Evolutionary conservation across 164 flowering plant genomes (phyloP).

Genomic region (Tetrastigma voinierianum): DNA sequence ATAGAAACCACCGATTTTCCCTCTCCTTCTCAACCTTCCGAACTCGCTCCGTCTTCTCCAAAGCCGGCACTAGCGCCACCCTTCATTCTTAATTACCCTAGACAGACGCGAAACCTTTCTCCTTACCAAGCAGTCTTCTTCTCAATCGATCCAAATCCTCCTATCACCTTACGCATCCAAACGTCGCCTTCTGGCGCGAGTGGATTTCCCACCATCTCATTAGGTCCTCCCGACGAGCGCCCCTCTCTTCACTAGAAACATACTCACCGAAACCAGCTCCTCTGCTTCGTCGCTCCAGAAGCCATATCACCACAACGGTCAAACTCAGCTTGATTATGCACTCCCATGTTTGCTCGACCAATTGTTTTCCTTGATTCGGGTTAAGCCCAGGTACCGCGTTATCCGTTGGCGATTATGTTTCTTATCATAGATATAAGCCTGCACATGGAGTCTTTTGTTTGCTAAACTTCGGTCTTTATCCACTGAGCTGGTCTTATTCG

Average conservation of each 20-base stretch:
- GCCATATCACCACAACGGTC: neutral
- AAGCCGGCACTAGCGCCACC: neutral
- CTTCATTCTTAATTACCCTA: neutral
- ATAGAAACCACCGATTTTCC: no score
- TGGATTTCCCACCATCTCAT: no score
- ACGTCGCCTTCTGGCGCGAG: no score
- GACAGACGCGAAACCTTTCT: no score
- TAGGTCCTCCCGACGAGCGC: no score
- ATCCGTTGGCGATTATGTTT: neutral
- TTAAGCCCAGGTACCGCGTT: neutral
- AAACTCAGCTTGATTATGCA: no score
- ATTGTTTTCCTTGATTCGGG: neutral
- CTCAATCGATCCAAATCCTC: neutral
- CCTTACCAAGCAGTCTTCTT: no score
- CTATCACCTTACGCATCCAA: no score
- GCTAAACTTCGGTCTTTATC: neutral
- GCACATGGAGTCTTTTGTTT: neutral
- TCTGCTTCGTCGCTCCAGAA: neutral
- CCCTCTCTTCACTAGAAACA: neutral
- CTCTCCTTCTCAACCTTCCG: neutral
- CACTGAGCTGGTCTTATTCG: no score
- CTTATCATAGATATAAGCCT: constrained; percentile 1
- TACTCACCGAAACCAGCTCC: neutral
- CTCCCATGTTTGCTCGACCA: neutral
- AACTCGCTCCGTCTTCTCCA: neutral